Evolutionary conservation across 2,329 filamentous ascomycete species (phyloP), one percentile per base, ranked within the genome.

Genomic region (Hymenotorrendiella dingleyae): DNA sequence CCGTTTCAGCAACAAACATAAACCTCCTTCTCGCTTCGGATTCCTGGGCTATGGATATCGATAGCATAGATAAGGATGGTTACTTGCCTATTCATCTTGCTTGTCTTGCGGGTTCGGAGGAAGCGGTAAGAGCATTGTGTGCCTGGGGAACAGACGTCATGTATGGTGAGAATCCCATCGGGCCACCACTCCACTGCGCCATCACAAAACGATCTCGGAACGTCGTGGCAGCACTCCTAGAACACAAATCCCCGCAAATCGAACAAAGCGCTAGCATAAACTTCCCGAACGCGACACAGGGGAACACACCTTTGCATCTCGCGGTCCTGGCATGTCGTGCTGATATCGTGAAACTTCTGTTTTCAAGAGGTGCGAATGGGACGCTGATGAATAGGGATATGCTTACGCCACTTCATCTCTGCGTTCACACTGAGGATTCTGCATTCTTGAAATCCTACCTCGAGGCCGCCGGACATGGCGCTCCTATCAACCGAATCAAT

Each of bases 111-210:
- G 37, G 37, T n/a, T 17, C 30, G 7, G 37, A 40, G 17, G 11
- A 40, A 6, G n/a, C 32, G 17, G 11, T 40, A 10, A 40, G 23
- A 21, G 27, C 26, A 6, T 11, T 40, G 5, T 30, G 30, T n/a
- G 27, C 30, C 16, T 12, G 37, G 8, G 26, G 27, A 22, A 27
- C 14, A 12, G 23, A 23, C 10, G 14, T 40, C 17, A 12, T 16
- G 4, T n/a, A 20, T 10, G 20, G 6, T 16, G 26, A 32, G 12
- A 22, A 40, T 20, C 14, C 14, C 10, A 6, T 10, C 3, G 24
- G 27, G 4, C 20, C 37, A 32, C 7, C 20, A 12, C 17, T 40
- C 10, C 37, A 40, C 20, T 40, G 37, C 17, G 37, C 37, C n/a
- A 27, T 40, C 17, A 7, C 22, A n/a, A 40, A 32, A 32, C 37